Evolutionary conservation across 176 grass and related monocot genomes (phyloP), one percentile per base, ranked within the genome.

Genomic region (Zoysia japonica): DNA sequence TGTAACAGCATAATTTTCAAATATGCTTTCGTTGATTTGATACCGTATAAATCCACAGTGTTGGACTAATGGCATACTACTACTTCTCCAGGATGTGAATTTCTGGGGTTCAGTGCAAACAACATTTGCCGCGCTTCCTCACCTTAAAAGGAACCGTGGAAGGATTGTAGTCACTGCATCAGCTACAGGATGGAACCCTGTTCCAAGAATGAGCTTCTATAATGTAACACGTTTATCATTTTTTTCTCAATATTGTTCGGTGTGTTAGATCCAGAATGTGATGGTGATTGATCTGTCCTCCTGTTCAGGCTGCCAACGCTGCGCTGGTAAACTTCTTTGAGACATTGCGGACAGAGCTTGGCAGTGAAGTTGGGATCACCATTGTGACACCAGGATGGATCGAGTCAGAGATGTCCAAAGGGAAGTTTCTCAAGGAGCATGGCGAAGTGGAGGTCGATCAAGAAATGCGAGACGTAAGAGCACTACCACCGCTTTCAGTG

Each of bases 81-180:
- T 35, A 2, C 4, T 11, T 9, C 53, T 77, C 15, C 78, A 92
- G 93, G 89, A 96, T 57, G 79, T 96, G 0, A 96, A 96, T 17
- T 96, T 96, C 40, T 96, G 90, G 93, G 93, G 93, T 3, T 80
- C 87, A 2, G 82, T 96, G 46, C 86, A 92, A 12, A 74, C 93
- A 1, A 92, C 90, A 40, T 92, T 68, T 16, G 86, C 74, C 36
- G 87, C 93, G 0, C 85, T 96, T 3, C 93, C 93, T 19, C 57
- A 82, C 56, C 85, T 96, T 3, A 90, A 90, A 60, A 83, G 78
- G 15, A 92, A 42, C 59, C 67, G 63, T 4, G 93, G 93, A 28
- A 89, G 67, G 9, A 90, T 96, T 15, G 67, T 92, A 3, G 87
- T 92, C 15, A 90, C 88, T 8, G 87, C 93, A 2, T 92, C 90